Percentiles rank a stretch among this genome's conserved stretches.
These are phyloP conservation scores for Alternaria metachromatica DNA, from an alignment of 2,329 filamentous ascomycete species.

Conservation along the genomic window DNA sequence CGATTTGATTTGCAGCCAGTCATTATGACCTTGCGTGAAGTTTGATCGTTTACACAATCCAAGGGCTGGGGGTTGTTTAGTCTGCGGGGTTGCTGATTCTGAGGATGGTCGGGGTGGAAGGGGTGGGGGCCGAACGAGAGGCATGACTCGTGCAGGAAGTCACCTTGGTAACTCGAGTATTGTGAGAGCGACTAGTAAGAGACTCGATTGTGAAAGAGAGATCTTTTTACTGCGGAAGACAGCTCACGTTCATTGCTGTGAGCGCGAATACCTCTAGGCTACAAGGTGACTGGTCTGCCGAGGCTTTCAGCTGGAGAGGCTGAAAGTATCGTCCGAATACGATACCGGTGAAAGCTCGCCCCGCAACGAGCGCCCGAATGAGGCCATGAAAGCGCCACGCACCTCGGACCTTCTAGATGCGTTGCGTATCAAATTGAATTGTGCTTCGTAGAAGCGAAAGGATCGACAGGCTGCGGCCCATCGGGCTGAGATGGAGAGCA, in stretches of 20 bases:
- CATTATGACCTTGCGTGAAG: conserved; percentile 11
- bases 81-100: background rate
- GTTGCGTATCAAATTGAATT: background rate
- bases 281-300: background rate
- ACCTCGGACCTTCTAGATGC: background rate
- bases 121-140: conserved; percentile 16
- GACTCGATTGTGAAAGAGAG: background rate
- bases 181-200: background rate
- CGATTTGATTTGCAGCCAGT: conserved; percentile 22
- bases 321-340: conserved; percentile 10
- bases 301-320: conserved; percentile 5
- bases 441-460: background rate
- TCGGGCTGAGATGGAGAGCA: background rate
- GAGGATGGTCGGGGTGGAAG: conserved; percentile 5
- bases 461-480: background rate
- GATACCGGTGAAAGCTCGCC: conserved; percentile 15
- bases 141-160: conserved; percentile 9
- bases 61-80: conserved; percentile 7
- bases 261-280: background rate
- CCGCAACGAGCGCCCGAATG: conserved; percentile 6
- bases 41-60: conserved; percentile 12
- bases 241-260: background rate
- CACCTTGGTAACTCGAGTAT: background rate
- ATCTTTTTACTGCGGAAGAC: background rate
- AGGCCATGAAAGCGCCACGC: conserved; percentile 3